Base-by-base conservation (phyloP, 2,329 filamentous ascomycete species). In the Dothideomycetidae sp. region DNA sequence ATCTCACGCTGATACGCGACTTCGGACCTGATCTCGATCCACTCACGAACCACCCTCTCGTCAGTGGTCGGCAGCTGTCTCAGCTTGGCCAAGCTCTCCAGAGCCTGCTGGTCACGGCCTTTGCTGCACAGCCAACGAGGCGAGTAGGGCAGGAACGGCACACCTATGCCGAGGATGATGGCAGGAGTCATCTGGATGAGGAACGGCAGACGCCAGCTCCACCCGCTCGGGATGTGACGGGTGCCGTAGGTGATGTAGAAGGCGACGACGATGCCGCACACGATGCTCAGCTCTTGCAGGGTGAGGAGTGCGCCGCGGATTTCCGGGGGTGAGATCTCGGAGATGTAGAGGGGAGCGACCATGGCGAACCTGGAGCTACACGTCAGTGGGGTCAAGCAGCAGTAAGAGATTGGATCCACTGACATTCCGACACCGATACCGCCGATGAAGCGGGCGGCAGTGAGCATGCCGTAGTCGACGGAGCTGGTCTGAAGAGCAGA, bases 161-260 rank as follows among this genome's bases (percentile, higher is more conserved):
- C 73, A 48, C 75, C 74, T n/a, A 57, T 37, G 29, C 80, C 60
- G 10, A 19, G 12, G 7, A 35, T 12, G 13, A 33, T 19, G 7
- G 37, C 10, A 21, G 70, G 66, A 28, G 57, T 57, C 41, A 61
- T 63, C 43, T 70, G 67, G 2, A 71, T 47, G 3, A 67, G 50
- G 19, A 63, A 68, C 0, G 67, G 67, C 3, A 67, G 52, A 31
- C 66, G 57, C 64, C 67, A 70, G 12, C 62, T 57, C 64, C 63
- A 67, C 35, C 55, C 62, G 44, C 55, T 68, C 5, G 58, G 50
- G 41, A 79, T 69, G 26, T 64, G 59, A 15, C 68, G 60, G 1
- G 75, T 79, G 21, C 72, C 75, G 61, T 74, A 77, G 23, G 73
- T 72, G 35, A 78, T 65, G 59, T 70, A 72, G 3, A 71, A 70